Conservation (phyloP, 2,329 filamentous ascomycete species). For the Exophiala sideris region DNA sequence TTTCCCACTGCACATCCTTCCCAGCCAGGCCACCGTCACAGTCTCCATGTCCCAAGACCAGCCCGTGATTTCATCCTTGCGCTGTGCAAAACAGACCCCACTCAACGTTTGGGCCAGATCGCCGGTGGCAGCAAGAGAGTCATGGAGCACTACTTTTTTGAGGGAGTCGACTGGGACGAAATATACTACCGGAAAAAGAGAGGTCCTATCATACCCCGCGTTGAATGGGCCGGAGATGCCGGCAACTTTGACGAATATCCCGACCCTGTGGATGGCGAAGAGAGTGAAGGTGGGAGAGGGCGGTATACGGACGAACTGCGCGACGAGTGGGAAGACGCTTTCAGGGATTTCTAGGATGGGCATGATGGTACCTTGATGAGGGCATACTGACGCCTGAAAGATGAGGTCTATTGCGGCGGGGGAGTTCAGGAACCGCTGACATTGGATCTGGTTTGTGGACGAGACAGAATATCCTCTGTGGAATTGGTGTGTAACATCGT, state of each 20-base stretch:
- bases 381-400: too few species aligned
- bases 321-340: conserved; percentile 58
- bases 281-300: conserved; percentile 39
- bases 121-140: conserved; percentile 58
- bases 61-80: conserved; percentile 60
- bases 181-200: conserved; percentile 58
- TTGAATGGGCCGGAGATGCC: conserved; percentile 58
- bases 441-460: too few species aligned
- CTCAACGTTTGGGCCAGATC: conserved; percentile 61
- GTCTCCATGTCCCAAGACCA: conserved; percentile 34
- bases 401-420: too few species aligned
- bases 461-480: too few species aligned
- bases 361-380: not conserved
- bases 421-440: too few species aligned
- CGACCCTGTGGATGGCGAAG: conserved; percentile 49
- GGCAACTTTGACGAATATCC: conserved; percentile 66
- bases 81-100: conserved; percentile 62
- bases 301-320: conserved; percentile 59
- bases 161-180: conserved; percentile 60
- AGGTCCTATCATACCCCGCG: conserved; percentile 61
- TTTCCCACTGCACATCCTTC: conserved; percentile 59
- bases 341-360: conserved; percentile 55
- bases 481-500: too few species aligned
- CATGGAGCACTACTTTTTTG: conserved; percentile 61
- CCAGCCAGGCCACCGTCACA: conserved; percentile 21